A percentile compares a stretch with the other conserved stretches of the same genome.
These are phyloP conservation scores for Leucocoprinus sp. DNA, from an alignment of 768 basidiomycete genomes.

Conservation along the genomic window DNA sequence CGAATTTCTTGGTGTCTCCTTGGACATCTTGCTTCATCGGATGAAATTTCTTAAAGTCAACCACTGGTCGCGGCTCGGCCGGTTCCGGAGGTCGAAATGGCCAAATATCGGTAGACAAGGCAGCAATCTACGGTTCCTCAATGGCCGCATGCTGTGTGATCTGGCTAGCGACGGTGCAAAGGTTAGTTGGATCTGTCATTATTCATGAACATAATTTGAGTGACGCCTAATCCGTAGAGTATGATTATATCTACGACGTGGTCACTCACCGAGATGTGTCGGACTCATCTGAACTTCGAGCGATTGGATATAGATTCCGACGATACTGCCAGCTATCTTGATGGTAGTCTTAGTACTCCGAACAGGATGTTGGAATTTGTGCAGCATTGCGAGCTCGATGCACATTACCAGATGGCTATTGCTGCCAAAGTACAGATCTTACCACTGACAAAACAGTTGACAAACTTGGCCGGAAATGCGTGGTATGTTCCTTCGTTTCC, in stretches of 20 bases:
- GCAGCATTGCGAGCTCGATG: constrained; percentile 90
- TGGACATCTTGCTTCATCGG: constrained; percentile 86
- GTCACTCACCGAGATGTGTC: constrained; percentile 97
- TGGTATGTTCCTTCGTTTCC: constrained; percentile 48
- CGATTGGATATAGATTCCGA: constrained; percentile 95
- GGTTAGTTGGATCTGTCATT: constrained; percentile 32
- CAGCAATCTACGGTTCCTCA: constrained; percentile 73
- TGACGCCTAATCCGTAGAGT: constrained; percentile 38
- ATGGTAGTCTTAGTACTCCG: constrained; percentile 69
- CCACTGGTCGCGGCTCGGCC: constrained; percentile 90
- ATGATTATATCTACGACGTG: constrained; percentile 98
- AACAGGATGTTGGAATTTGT: constrained; percentile 81
- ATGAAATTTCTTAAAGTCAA: constrained; percentile 88
- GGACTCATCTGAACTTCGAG: constrained; percentile 75
- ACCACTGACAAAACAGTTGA: constrained; percentile 87
- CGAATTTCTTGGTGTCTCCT: constrained; percentile 82
- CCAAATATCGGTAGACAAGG: constrained; percentile 77
- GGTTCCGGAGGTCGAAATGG: constrained; percentile 81
- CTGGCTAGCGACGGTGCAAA: constrained; percentile 92
- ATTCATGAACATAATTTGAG: not conserved
- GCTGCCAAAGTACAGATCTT: constrained; percentile 89
- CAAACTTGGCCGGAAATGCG: constrained; percentile 92
- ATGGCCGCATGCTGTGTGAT: constrained; percentile 85
- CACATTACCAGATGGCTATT: constrained; percentile 97
- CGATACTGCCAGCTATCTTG: constrained; percentile 87